Evolutionary conservation across 306 rosid species (phyloP).

Genomic region (Quercus cerris): DNA sequence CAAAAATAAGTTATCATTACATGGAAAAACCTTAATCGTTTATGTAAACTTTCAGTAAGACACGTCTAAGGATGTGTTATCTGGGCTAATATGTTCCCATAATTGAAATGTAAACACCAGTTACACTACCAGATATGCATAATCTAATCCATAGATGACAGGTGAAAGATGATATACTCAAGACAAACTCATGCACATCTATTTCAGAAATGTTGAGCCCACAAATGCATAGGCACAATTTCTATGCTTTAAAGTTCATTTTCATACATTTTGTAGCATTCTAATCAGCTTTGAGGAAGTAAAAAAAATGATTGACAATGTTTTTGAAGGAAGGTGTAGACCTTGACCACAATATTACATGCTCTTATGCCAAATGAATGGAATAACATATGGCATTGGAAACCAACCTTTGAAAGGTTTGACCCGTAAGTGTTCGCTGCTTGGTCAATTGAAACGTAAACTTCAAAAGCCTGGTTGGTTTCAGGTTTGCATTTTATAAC

Average conservation of each 20-base stretch:
- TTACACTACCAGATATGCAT: not conserved
- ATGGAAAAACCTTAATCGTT: not conserved
- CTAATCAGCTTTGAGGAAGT: not conserved
- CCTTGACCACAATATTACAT: not conserved
- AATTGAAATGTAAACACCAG: not conserved
- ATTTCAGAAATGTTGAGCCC: not conserved
- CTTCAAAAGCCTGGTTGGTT: slow-evolving; percentile 63
- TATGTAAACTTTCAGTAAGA: not conserved
- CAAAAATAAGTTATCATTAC: slow-evolving; percentile 15
- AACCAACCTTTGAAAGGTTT: slow-evolving; percentile 63
- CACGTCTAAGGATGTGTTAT: not conserved
- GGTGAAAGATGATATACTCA: not conserved
- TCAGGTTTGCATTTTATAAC: slow-evolving; percentile 65
- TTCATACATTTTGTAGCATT: not conserved
- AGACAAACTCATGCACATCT: not conserved
- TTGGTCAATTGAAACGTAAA: slow-evolving; percentile 75
- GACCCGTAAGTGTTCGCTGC: slow-evolving; percentile 72
- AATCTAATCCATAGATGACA: not conserved
- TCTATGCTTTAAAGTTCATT: not conserved
- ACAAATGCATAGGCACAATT: not conserved
- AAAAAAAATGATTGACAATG: not conserved
- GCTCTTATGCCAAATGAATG: not conserved
- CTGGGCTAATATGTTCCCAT: not conserved
- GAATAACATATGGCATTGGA: not conserved
- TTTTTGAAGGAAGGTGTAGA: not conserved